Evolutionary conservation across 345 rosid species (phyloP).

Genomic region (Brassica incana): DNA sequence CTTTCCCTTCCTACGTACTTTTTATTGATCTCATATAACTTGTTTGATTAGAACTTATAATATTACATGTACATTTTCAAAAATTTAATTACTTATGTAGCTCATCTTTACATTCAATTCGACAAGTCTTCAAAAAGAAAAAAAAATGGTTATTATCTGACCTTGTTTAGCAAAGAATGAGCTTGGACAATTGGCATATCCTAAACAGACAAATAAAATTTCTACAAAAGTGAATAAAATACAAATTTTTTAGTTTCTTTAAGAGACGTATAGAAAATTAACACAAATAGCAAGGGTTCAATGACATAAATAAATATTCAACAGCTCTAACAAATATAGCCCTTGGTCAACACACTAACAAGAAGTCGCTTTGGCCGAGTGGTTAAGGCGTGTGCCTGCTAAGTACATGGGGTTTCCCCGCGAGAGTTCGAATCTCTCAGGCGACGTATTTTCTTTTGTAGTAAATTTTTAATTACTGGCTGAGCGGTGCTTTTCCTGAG

Average conservation of each 20-base stretch:
- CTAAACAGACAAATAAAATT: neutral
- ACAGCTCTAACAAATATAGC: too few relatives aligned
- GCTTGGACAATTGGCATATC: neutral
- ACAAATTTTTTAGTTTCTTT: too few relatives aligned
- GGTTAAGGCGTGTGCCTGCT: constrained; percentile 73
- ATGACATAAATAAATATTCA: too few relatives aligned
- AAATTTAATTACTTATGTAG: too few relatives aligned
- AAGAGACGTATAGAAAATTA: too few relatives aligned
- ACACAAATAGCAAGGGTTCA: too few relatives aligned
- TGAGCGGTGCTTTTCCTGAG: too few relatives aligned
- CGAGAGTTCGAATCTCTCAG: constrained; percentile 84
- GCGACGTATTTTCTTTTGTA: constrained; percentile 39
- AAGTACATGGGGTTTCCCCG: constrained; percentile 71
- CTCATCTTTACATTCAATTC: neutral
- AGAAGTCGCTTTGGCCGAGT: constrained; percentile 55
- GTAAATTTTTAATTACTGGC: too few relatives aligned
- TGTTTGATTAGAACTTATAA: neutral
- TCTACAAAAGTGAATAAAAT: neutral
- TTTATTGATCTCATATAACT: neutral
- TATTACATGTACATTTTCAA: neutral
- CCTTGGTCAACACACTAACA: too few relatives aligned
- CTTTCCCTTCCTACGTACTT: neutral
- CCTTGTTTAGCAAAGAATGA: neutral
- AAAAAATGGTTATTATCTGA: neutral
- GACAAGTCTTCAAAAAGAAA: neutral